Evolutionary conservation across 176 grass and related monocot species (phyloP), one percentile per base, ranked within the genome.

Genomic region (Carex myosuroides): DNA sequence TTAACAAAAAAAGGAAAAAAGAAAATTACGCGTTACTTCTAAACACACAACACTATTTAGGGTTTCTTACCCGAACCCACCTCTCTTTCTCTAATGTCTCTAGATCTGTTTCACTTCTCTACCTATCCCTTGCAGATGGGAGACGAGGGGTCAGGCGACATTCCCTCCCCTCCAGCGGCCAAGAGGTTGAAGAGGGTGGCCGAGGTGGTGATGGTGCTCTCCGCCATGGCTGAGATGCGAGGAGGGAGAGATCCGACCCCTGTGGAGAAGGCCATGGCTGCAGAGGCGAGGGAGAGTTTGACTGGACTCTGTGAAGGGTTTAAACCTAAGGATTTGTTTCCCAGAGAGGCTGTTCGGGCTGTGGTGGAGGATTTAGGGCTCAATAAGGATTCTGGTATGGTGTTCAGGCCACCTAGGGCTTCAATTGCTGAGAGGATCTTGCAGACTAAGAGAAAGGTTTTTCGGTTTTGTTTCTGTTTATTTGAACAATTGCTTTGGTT

Each of bases 381-480:
- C 83, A 94, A 87, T 55, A 88, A 89, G 81, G 85, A 90, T 85
- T 86, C 85, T 20, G 83, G 85, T 57, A 86, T 95, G 88, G 97
- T 91, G 13, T 94, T 96, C 84, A 91, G 93, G 46, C 91, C 87
- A 14, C 90, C 93, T 77, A 95, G 85, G 85, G 84, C 89, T 37
- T 93, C 93, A 48, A 98, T 98, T 81, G 91, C 93, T 29, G 96
- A 95, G 54, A 93, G 89, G 90, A 87, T 99, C 33, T 17, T 87
- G 78, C 93, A 95, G 62, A 99, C 97, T 64, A 99, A 99, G 85
- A 89, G 85, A 89, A 96, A 96, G 97, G 97, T 99, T 81, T 84
- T 79, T 3, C 5, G 22, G 39, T 24, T 72, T 8, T 54, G 58
- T 80, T 54, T 33, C 8, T 79, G 63, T 20, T 88, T 65, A 6